Conservation (phyloP, 306 rosid genomes). For the Mimosa pudica region DNA sequence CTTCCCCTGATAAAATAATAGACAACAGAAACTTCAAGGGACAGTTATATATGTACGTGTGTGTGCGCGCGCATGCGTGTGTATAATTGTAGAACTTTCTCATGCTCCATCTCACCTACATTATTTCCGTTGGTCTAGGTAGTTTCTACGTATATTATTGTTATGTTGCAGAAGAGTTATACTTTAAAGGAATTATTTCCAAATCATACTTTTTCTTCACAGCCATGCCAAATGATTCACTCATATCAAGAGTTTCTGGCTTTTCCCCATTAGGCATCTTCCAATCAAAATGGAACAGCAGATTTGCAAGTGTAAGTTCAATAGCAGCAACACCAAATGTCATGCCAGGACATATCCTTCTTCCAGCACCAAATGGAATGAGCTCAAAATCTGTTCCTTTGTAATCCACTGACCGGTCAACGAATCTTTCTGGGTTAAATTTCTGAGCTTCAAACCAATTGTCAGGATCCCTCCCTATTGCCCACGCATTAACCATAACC, state of each 20-base stretch:
- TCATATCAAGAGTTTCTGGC: conserved; percentile 32
- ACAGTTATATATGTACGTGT: too few relatives aligned
- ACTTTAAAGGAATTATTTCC: conserved; percentile 12
- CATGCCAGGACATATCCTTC: conserved; percentile 45
- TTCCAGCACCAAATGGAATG: conserved; percentile 44
- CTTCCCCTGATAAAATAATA: too few relatives aligned
- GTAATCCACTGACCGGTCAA: conserved; percentile 16
- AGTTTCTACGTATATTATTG: too few relatives aligned
- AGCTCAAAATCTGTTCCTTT: conserved; percentile 25
- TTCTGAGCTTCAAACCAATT: conserved; percentile 29
- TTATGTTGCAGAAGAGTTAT: neutral
- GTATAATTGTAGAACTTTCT: neutral
- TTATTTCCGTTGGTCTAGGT: neutral
- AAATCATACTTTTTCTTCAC: conserved; percentile 11
- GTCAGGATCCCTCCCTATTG: conserved; percentile 34
- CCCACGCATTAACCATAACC: conserved; percentile 32
- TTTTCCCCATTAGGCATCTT: conserved; percentile 30
- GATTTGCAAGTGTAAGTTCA: conserved; percentile 21
- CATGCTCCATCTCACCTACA: neutral
- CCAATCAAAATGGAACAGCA: conserved; percentile 42
- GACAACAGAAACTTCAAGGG: too few relatives aligned
- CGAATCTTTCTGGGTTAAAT: conserved; percentile 32
- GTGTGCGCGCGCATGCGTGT: neutral
- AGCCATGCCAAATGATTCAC: conserved; percentile 9
- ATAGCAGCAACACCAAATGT: conserved; percentile 23